A percentile compares a stretch with the other conserved stretches of the same genome.
Evolutionary conservation across 2,329 filamentous ascomycete species (phyloP).

Genomic region (Pseudogymnoascus sp.): DNA sequence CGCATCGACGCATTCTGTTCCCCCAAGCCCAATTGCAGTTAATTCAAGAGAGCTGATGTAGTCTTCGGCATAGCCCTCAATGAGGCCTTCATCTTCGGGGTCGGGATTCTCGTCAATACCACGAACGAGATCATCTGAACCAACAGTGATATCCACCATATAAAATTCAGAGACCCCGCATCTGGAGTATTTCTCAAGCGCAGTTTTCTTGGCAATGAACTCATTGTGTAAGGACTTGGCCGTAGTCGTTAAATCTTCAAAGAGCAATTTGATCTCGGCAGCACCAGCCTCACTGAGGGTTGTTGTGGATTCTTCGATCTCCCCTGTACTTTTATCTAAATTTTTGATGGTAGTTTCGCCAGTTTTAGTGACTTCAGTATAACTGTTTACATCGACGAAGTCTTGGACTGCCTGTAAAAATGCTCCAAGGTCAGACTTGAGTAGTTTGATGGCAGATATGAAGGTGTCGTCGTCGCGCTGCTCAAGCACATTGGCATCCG

Average conservation of each 20-base stretch:
- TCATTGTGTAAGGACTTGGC: background rate
- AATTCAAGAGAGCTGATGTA: background rate
- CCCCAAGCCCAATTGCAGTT: background rate
- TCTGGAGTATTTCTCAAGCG: background rate
- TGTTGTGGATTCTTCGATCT: background rate
- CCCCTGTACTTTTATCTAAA: background rate
- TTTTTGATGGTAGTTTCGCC: background rate
- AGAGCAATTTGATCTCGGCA: background rate
- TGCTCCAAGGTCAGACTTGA: background rate
- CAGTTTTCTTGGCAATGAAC: background rate
- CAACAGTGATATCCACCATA: background rate
- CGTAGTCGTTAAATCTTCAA: background rate
- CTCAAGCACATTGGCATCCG: background rate
- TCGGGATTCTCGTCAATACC: background rate
- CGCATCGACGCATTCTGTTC: background rate
- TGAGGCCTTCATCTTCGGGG: background rate
- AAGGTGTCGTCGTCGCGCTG: background rate
- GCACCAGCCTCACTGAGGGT: background rate
- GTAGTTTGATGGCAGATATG: background rate
- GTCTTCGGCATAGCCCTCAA: background rate
- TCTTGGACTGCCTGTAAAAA: background rate
- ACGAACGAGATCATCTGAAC: background rate
- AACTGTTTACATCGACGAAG: too few species aligned
- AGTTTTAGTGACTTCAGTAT: too few species aligned
- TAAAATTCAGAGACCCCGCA: background rate